These are phyloP conservation scores for Lavandula angustifolia DNA, from an alignment of 257 asterid species.

Conservation along the genomic window DNA sequence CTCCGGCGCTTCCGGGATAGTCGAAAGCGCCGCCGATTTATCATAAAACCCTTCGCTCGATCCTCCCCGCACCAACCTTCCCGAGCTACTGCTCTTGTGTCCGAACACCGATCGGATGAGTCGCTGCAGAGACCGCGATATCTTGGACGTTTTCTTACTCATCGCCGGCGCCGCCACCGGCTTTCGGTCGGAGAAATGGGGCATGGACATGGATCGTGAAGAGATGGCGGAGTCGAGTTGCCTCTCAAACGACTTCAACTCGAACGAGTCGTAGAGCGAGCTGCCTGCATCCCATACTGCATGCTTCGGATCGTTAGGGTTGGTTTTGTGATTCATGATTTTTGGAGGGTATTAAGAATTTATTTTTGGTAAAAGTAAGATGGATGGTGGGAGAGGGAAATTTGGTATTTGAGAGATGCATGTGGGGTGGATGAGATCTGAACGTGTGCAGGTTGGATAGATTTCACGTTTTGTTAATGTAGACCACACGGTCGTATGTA, in stretches of 20 bases:
- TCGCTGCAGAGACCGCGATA: conserved; percentile 58
- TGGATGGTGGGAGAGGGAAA: background rate
- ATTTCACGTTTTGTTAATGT: conserved; percentile 24
- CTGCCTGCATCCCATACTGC: conserved; percentile 76
- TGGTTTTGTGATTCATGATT: conserved; percentile 16
- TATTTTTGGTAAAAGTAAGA: background rate
- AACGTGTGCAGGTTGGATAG: conserved; percentile 9
- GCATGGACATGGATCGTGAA: conserved; percentile 61
- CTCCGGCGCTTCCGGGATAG: conserved; percentile 69
- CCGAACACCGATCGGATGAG: conserved; percentile 56
- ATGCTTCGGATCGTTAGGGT: conserved; percentile 16
- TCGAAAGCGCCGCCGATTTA: conserved; percentile 46
- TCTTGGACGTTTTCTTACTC: conserved; percentile 44
- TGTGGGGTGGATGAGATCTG: conserved; percentile 17
- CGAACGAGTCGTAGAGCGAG: conserved; percentile 77
- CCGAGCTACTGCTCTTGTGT: conserved; percentile 26
- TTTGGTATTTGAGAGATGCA: background rate
- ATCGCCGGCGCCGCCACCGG: conserved; percentile 9
- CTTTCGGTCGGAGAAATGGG: conserved; percentile 53
- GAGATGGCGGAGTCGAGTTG: conserved; percentile 70
- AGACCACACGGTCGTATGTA: conserved; percentile 27
- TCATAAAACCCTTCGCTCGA: conserved; percentile 31
- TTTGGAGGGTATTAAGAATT: background rate
- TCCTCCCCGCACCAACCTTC: conserved; percentile 36
- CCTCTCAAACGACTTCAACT: conserved; percentile 58